Evolutionary conservation across 2,329 filamentous ascomycete genomes (phyloP), one percentile per base, ranked within the genome.

Genomic region (Ophiostoma sp.): DNA sequence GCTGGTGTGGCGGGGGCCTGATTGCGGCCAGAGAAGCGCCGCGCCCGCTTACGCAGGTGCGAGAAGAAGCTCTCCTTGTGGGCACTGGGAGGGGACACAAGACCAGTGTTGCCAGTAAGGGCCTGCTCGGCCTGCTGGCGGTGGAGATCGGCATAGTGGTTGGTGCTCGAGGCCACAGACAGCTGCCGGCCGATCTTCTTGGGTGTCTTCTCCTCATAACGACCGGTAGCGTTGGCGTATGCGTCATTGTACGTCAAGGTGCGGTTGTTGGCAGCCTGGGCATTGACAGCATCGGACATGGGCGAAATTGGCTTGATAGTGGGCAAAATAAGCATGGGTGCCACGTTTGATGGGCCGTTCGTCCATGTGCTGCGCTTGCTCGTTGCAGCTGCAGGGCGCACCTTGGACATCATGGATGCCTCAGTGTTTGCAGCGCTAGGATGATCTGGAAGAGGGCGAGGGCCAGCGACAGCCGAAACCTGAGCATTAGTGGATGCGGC

Each of bases 51-150:
- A 70, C 95, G 88, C 8, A 99, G 85, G 78, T 99, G 95, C 0
- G 95, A 98, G 81, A 99, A 99, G 83, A 99, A 99, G 79, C 95
- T 93, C 79, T 99, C 95, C 77, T 96, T 96, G 70, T 93, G 91
- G 23, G 87, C 91, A 75, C 86, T 89, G 0, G 90, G 88, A 4
- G 93, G 92, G 6, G 93, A 95, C 20, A 86, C 88, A 33, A 94
- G 83, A 31, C 89, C 91, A 44, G 85, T 86, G 76, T 90, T 89
- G 69, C 94, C 95, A 77, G 93, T 97, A 65, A 98, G 84, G 52
- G 93, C 93, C 73, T 92, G 87, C 79, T 98, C 94, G 17, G 94
- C 93, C 79, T 98, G 93, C 80, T 94, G 92, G 70, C 94, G 87
- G 78, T 97, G 93, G 74, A 92, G 83, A 76, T 97, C 94, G 36